phyloP scores from a whole-genome alignment of 106 monocot species.

The Alisma plantagoaquatica region DNA sequence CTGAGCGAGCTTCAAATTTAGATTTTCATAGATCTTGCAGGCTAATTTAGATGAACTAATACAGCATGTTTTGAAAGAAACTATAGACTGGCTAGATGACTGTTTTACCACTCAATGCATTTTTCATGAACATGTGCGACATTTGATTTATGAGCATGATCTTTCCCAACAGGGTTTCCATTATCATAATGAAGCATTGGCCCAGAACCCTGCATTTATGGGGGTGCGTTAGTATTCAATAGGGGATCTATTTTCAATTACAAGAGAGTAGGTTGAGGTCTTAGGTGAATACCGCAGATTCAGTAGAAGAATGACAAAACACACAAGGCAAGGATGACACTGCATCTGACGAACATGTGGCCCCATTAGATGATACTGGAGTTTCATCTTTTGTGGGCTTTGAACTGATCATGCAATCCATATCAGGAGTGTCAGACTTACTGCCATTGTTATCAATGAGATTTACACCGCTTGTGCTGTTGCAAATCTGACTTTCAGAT shows the following conservation, averaged over 20 bases:
- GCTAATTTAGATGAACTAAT: neutral
- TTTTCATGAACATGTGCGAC: slow-evolving; percentile 56
- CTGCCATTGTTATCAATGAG: neutral
- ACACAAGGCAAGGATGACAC: slow-evolving; percentile 25
- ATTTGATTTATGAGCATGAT: slow-evolving; percentile 19
- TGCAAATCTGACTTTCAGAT: too few species aligned
- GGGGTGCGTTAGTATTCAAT: neutral
- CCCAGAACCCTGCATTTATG: slow-evolving; percentile 36
- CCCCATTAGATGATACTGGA: too few species aligned
- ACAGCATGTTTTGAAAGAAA: neutral
- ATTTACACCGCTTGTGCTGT: too few species aligned
- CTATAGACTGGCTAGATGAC: neutral
- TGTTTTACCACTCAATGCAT: slow-evolving; percentile 65
- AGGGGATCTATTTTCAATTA: too few species aligned
- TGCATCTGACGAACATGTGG: neutral
- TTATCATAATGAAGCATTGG: slow-evolving; percentile 49
- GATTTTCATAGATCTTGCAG: neutral
- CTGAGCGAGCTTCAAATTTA: neutral
- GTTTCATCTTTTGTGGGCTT: too few species aligned
- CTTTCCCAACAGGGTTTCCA: slow-evolving; percentile 20
- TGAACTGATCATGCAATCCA: neutral
- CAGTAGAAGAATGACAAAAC: slow-evolving; percentile 50
- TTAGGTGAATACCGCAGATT: slow-evolving; percentile 29
- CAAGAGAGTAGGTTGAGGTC: neutral
- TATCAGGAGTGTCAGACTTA: neutral